Evolutionary conservation across 306 rosid species (phyloP), one percentile per base, ranked within the genome.

Genomic region (Cicer yamashitae): DNA sequence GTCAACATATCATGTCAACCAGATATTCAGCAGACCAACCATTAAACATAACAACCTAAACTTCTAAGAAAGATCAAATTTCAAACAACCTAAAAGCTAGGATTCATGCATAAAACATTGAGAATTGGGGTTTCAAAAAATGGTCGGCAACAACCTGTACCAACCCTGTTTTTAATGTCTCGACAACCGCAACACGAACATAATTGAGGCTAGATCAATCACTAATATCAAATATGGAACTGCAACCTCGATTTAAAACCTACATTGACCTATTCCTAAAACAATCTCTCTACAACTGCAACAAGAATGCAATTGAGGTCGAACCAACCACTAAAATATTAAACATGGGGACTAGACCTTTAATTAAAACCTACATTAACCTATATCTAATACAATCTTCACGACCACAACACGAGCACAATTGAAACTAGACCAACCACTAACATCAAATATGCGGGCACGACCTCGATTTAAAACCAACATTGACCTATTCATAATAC

Each of bases 1-100:
- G 38, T 34, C 69, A 70, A 77, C 82, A 82, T 8, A 47, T 78
- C 72, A 79, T 43, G 12, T 67, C 56, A 67, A 67, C 18, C 56
- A 77, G 20, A 69, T 14, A 45, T 13, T 67, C 12, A 57, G 68
- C 57, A 74, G 6, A 25, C 45, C 39, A 69, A 58, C 13, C 40
- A 58, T 40, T 8, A 44, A 8, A 43, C 65, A 37, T 5, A 25
- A 25, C 17, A 67, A 6, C 63, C 17, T 20, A 1, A 57, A 70
- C 64, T 53, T 48, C 14, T 75, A 74, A 1, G 9, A 41, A 40
- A 67, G 3, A 70, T 13, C 77, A 3, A 30, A 30, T 30, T 30
- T 30, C 37, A 75, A 37, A 44, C 57, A 46, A 67, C 44, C 72
- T 22, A 12, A 45, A 67, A 22, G 4, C 41, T 12, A 56, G 5